Base-by-base conservation (phyloP, 2,329 filamentous ascomycete genomes). In the Calonectria pseudoturangicola region DNA sequence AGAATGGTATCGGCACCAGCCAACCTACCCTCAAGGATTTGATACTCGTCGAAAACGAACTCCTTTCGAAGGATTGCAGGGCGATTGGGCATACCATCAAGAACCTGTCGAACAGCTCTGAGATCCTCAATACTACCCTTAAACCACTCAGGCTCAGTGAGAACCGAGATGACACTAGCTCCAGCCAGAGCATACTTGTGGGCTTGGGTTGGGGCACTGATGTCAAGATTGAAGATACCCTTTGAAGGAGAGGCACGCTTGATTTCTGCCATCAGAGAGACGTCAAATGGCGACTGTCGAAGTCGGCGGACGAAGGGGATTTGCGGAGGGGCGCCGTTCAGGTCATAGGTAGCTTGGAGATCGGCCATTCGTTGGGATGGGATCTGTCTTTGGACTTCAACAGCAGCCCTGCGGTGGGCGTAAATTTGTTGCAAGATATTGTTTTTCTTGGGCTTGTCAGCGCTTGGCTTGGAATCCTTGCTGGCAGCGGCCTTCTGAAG, bases 91-190 rank as follows among this genome's bases (percentile, higher is more conserved):
- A 99, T 95, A 15, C 94, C 93, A 79, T 95, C 92, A n/a, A 99
- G 87, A 62, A 94, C 95, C 83, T 96, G 94, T 54, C 97, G 92
- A 36, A 98, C 97, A 41, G 93, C 92, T 73, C 94, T 92, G 67
- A 99, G 87, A 82, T 99, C 97, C 71, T 99, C 96, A 73, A 99
- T 96, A 84, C 94, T 98, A 60, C 97, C 97, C 86, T 98, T 98
- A 88, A 99, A 99, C 97, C 97, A 99, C 81, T 98, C 94, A 0
- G 97, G 97, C 85, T 99, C 97, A 0, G 97, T 99, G 58, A 99
- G 90, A n/a, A 99, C 97, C 1, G 97, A 98, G 77, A 99, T 99
- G 47, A 98, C 95, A 82, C 96, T 98, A 60, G 97, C 97, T 16
- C 97, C 97, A 8, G 97, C 96, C 65, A 97, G 89, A 12, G 97